Base-by-base conservation (phyloP, 192 early-diverging fungal genomes). In the Backusella morwellensis region DNA sequence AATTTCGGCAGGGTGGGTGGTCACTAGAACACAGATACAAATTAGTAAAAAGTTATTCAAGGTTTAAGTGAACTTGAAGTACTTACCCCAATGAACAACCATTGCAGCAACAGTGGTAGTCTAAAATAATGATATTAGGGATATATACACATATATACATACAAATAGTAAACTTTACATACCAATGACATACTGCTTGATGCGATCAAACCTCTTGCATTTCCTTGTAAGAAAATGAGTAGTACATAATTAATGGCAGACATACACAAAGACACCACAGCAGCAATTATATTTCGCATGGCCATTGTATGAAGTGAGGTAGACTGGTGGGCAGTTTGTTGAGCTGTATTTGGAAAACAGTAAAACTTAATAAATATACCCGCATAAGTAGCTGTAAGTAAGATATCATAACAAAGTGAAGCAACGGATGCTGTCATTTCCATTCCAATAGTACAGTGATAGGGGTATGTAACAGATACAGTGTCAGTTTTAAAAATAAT, bases 111-210 rank as follows among this genome's bases (percentile, higher is more conserved):
- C 54, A 15, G 75, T 68, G n/a, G 56, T 35, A 29, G 66, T 40
- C 75, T 77, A 56, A 8, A 54, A 12, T 7, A 35, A 59, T 35
- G 6, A 40, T 14, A 21, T 29, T 12, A 56, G 15, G 15, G 6
- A 38, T 8, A 12, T 59, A 40, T 52, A 74, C 21, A 21, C 0
- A 56, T 8, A 52, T 36, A 54, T 12, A 71, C 17, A 70, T 15
- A 72, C 7, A 72, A 42, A 44, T 21, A 6, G 17, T 19, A 34
- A 50, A 54, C 15, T 44, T 6, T 41, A 44, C 76, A 47, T 47
- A 77, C 85, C 38, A 87, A 67, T 5, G 84, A 82, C 19, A 77
- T 82, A 17, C 77, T 74, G 26, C 84, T 83, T 15, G 85, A 59
- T 40, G 82, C 80, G 15, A 85, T 80, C 19, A 85, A 34, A 66